Percentiles rank a stretch among this genome's conserved stretches.
phyloP scores from a whole-genome alignment of 495 filamentous ascomycete species.

The Letharia columbiana region DNA sequence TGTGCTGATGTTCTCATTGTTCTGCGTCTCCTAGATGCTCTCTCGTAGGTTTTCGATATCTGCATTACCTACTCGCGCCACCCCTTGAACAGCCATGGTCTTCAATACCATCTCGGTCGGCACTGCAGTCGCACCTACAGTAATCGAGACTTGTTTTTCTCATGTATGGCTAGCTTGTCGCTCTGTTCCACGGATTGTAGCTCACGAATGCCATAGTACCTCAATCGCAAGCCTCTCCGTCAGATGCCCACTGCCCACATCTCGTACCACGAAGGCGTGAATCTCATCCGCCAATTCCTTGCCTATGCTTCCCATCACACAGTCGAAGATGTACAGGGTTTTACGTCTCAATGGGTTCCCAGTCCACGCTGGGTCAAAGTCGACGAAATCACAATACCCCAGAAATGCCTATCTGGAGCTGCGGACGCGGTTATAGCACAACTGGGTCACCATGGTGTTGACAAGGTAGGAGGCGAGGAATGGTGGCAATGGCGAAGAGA shows the following conservation, averaged over 20 bases:
- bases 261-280: conserved; percentile 90
- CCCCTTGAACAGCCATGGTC: conserved; percentile 36
- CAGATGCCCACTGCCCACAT: conserved; percentile 78
- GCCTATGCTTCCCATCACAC: conserved; percentile 73
- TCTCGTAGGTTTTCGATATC: neutral
- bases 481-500: conserved; percentile 93
- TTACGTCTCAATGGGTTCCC: conserved; percentile 84
- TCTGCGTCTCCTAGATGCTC: neutral
- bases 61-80: neutral
- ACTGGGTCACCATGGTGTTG: conserved; percentile 65
- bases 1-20: neutral
- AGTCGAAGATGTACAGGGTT: conserved; percentile 84
- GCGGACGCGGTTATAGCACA: conserved; percentile 57
- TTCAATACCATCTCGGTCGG: conserved; percentile 67
- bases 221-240: conserved; percentile 64
- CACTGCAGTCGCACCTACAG: conserved; percentile 67
- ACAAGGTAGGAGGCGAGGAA: conserved; percentile 64
- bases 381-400: conserved; percentile 61
- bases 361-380: conserved; percentile 80
- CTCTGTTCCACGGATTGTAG: neutral
- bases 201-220: conserved; percentile 48
- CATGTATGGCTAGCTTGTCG: conserved; percentile 46
- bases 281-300: conserved; percentile 78
- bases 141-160: conserved; percentile 66
- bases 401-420: conserved; percentile 49